Evolutionary conservation across 2,329 filamentous ascomycete genomes (phyloP).

Genomic region (Alternaria sp.): DNA sequence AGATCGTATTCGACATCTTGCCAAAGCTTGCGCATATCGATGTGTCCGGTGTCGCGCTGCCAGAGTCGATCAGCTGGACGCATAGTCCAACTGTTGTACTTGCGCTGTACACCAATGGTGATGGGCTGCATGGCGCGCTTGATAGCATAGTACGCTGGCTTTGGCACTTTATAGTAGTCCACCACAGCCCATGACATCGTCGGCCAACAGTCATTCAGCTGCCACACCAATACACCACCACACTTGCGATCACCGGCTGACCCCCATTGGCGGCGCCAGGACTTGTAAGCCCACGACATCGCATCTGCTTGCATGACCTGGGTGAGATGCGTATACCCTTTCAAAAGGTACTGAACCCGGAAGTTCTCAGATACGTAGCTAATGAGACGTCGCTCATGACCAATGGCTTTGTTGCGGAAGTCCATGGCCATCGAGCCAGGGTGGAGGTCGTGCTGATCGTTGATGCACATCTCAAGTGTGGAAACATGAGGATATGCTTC

Average conservation of each 20-base stretch:
- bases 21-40: conserved; percentile 30
- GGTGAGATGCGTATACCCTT: conserved; percentile 62
- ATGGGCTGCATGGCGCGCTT: conserved; percentile 59
- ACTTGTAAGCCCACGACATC: conserved; percentile 65
- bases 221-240: conserved; percentile 79
- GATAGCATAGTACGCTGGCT: conserved; percentile 78
- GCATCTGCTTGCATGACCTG: conserved; percentile 68
- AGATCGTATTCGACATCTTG: conserved; percentile 55
- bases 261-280: conserved; percentile 79
- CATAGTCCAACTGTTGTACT: conserved; percentile 55
- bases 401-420: conserved; percentile 94
- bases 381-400: conserved; percentile 84
- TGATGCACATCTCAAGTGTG: conserved; percentile 81
- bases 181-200: conserved; percentile 80
- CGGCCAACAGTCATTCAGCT: conserved; percentile 87
- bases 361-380: conserved; percentile 92
- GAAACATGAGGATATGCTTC: conserved; percentile 84
- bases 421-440: conserved; percentile 87
- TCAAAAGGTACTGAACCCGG: conserved; percentile 60
- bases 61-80: conserved; percentile 49
- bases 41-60: conserved; percentile 37
- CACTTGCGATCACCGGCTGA: conserved; percentile 67
- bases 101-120: conserved; percentile 64
- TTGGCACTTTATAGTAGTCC: conserved; percentile 78
- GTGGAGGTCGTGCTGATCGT: conserved; percentile 63